Evolutionary conservation across 2,329 filamentous ascomycete genomes (phyloP), one percentile per base, ranked within the genome.

Genomic region (Botrytis byssoidea): DNA sequence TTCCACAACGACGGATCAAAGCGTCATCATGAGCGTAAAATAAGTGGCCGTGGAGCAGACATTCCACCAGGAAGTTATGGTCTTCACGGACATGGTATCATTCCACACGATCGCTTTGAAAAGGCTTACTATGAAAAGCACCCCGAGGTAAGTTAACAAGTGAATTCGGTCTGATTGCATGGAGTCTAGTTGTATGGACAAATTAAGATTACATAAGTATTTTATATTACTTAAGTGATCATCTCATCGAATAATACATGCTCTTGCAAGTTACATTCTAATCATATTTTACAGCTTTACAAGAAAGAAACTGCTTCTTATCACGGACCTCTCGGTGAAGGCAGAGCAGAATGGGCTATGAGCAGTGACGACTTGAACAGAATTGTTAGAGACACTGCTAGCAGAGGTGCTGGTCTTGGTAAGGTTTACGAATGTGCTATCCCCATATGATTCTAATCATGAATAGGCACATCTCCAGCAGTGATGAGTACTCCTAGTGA

Each of bases 61-160:
- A 88, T 89, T 40, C 95, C 95, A 0, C 93, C 94, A 5, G 95
- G 94, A 74, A 97, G 94, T 84, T 98, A 98, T 80, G 95, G 95
- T 75, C 88, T 97, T 72, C 95, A 97, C 79, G 94, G 95, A 63
- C 95, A 98, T 80, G 94, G 94, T 71, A 86, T 93, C 40, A 87
- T 88, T 29, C 86, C 91, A 4, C 89, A 90, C 73, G 93, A 97
- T 83, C 93, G 92, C 81, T 93, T 98, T 59, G 94, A 97, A 79
- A 93, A 93, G 84, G 92, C 93, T 40, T 98, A 97, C 88, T 97
- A 96, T 80, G 90, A 94, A 79, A 98, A 96, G 83, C 94, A 97
- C 80, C 95, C 95, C 0, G 93, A 98, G 72, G 71, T 73, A 70
- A 73, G 71, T 70, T 42, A 20, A 69, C n/a, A 40, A 59, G 35